These are phyloP conservation scores for Penicillium sp. DNA, from an alignment of 2,329 filamentous ascomycete species.

Conservation along the genomic window DNA sequence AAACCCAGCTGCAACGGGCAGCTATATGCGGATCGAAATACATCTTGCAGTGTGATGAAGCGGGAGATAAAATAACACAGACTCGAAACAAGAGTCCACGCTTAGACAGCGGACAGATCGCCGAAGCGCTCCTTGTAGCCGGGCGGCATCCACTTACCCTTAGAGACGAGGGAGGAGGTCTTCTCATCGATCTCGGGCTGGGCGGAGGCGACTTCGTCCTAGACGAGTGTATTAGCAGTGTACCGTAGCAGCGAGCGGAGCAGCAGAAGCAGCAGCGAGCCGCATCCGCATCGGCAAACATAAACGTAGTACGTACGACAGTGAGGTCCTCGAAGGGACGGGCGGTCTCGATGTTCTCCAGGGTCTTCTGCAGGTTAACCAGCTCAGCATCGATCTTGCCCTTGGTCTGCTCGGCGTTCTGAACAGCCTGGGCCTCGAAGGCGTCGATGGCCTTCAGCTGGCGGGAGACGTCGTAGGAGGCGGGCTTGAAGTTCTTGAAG, in stretches of 20 bases:
- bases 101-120: conserved; percentile 92
- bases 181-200: conserved; percentile 98
- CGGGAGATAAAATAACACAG: conserved; percentile 36
- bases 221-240: conserved; percentile 21
- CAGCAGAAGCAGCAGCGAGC: neutral
- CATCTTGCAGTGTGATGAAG: conserved; percentile 34
- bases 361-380: conserved; percentile 88
- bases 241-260: neutral
- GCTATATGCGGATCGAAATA: conserved; percentile 32
- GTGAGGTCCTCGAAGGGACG: conserved; percentile 96
- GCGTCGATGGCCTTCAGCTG: conserved; percentile 98
- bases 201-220: conserved; percentile 94
- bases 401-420: conserved; percentile 98
- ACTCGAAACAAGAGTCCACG: conserved; percentile 31
- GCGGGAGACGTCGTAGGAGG: conserved; percentile 86
- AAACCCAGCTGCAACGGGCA: conserved; percentile 16
- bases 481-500: conserved; percentile 88
- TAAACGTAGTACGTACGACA: conserved; percentile 68
- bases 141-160: conserved; percentile 96
- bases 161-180: conserved; percentile 90
- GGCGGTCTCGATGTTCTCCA: conserved; percentile 96
- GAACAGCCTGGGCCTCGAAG: conserved; percentile 94
- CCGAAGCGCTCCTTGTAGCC: conserved; percentile 99
- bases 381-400: conserved; percentile 93
- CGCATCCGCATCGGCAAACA: neutral